phyloP scores from a whole-genome alignment of 345 rosid genomes.

The Eucalyptus sideroxylon region DNA sequence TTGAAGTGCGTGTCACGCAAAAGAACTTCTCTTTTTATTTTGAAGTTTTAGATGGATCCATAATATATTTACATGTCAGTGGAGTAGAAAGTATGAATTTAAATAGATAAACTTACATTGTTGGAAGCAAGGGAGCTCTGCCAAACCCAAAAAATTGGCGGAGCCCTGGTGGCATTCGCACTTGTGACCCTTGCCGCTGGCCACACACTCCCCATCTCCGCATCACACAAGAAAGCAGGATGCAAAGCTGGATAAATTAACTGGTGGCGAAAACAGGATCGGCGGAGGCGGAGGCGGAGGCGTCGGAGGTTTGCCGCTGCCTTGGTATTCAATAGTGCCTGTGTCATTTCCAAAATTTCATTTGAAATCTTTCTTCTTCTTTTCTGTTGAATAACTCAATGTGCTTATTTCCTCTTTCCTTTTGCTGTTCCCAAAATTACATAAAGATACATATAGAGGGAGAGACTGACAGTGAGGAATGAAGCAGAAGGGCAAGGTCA shows the following conservation, averaged over 20 bases:
- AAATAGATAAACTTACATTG: conserved; percentile 3
- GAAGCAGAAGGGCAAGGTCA: conserved; percentile 18
- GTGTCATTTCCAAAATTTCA: background rate
- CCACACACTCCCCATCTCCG: conserved; percentile 15
- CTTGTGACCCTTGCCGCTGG: conserved; percentile 2
- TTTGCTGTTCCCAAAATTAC: background rate
- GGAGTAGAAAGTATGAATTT: background rate
- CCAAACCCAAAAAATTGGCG: background rate
- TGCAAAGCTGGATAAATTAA: background rate
- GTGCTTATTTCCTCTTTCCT: background rate
- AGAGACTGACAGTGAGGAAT: conserved; percentile 24
- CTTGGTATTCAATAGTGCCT: conserved; percentile 20
- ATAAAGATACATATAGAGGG: background rate
- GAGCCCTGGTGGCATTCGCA: conserved; percentile 18
- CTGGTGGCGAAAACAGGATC: background rate
- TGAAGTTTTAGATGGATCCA: background rate
- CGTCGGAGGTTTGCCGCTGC: conserved; percentile 12
- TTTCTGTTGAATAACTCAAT: background rate
- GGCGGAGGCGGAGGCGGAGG: background rate
- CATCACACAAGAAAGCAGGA: conserved; percentile 22
- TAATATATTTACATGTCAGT: background rate
- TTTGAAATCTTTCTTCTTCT: background rate
- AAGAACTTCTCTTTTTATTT: background rate
- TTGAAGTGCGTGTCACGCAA: background rate
- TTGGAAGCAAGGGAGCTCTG: conserved; percentile 5